Evolutionary conservation across 2,329 filamentous ascomycete species (phyloP).

Genomic region (Monosporascus sp.): DNA sequence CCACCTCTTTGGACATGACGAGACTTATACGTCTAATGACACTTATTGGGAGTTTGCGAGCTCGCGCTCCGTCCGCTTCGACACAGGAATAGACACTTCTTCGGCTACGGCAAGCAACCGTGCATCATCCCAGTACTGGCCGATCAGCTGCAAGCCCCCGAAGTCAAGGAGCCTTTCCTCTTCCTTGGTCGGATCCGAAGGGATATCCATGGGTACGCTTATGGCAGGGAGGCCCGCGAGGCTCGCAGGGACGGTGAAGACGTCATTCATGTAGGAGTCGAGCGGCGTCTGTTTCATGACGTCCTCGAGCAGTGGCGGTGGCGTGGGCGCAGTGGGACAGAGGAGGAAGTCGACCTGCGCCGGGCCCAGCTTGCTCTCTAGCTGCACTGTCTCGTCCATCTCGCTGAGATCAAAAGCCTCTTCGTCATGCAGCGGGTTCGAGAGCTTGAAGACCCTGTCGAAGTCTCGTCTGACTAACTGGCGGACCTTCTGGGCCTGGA

Average conservation of each 20-base stretch:
- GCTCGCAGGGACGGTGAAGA: conserved; percentile 93
- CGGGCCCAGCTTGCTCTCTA: conserved; percentile 52
- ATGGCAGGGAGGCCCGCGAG: conserved; percentile 85
- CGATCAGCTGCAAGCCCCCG: conserved; percentile 68
- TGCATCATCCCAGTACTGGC: conserved; percentile 74
- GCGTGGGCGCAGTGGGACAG: conserved; percentile 78
- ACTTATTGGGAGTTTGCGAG: not conserved
- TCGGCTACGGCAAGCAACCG: conserved; percentile 55
- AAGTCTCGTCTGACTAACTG: conserved; percentile 83
- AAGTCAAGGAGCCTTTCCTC: conserved; percentile 32
- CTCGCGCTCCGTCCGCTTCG: conserved; percentile 1
- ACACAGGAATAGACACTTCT: conserved; percentile 19
- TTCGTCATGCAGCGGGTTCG: conserved; percentile 60
- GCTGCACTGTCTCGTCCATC: conserved; percentile 45
- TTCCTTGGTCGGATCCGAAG: conserved; percentile 19
- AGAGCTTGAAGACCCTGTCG: conserved; percentile 64
- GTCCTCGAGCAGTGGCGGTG: conserved; percentile 60
- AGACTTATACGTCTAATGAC: no score
- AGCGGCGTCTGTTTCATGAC: conserved; percentile 52
- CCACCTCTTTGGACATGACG: not conserved
- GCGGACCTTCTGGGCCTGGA: conserved; percentile 85
- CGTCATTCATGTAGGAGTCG: conserved; percentile 86
- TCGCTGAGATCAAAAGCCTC: conserved; percentile 54
- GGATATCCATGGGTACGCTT: conserved; percentile 63
- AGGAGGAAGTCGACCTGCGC: conserved; percentile 77